Evolutionary conservation across 805 yeast species (phyloP), one percentile per base, ranked within the genome.

Genomic region (Metschnikowia reukaufii): DNA sequence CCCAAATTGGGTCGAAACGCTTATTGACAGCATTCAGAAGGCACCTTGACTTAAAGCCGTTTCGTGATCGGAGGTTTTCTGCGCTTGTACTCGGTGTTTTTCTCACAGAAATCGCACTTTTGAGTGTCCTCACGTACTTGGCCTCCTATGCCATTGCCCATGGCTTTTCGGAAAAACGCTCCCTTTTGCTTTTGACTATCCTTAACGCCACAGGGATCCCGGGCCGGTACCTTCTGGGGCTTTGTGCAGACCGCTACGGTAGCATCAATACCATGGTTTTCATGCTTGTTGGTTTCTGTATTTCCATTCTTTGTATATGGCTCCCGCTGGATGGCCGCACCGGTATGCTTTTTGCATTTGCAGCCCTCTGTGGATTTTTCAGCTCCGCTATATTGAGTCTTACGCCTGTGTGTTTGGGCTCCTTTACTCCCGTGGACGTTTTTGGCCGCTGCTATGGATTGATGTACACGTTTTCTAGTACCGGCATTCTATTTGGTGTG

Each of bases 391-490:
- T 85, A 4, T 66, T 86, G 35, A 75, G 87, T 0, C 58, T 86
- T 41, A 77, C 86, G 0, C 89, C 92, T 0, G 82, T 81, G 4
- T 84, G 91, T 50, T 74, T 84, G n/a, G 78, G 86, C 0, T 77
- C 78, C 38, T 79, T 86, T 23, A 78, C 84, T n/a, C 76, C 74
- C 13, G 82, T 84, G 0, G 70, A 74, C 48, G 78, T 82, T 45
- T 85, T 84, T 60, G 91, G 91, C 16, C 81, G 79, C 51, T 65
- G 85, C 17, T 86, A 81, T 53, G 90, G 90, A 0, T 74, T 88
- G 13, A 76, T 82, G 50, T 84, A 82, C 60, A 81, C 80, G 40
- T 63, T 81, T 55, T 81, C 79, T 10, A 77, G 88, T 42, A 47
- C 62, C 17, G 70, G 69, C 3, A 63, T 65, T 41, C 56, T 70